Base-by-base conservation (phyloP, 768 basidiomycete genomes). In the Serpula lacrymans region DNA sequence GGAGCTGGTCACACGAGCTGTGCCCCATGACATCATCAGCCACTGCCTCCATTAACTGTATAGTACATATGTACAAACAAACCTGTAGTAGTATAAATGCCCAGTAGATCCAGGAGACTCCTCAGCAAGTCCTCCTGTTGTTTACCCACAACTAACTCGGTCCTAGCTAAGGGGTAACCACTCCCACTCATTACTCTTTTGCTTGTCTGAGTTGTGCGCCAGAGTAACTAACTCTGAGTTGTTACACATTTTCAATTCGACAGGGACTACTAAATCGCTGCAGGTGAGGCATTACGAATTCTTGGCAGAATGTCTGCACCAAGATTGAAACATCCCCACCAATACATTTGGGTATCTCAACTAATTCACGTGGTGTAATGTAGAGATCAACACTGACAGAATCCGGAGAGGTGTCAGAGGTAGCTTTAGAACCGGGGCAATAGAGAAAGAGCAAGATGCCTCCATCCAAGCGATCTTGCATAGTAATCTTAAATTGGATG, bases 381-480 rank as follows among this genome's bases (percentile, higher is more conserved):
- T 49, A 45, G 0, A 49, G 22, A 16, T 49, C 32, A 6, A 42
- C 22, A 12, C 25, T 13, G 13, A 45, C 6, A n/a, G 41, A 13
- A 11, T 49, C 47, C 5, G 34, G 17, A 3, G 21, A 39, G 24
- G 33, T 34, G 12, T 20, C n/a, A 12, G 24, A 22, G 5, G 7
- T 4, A 2, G 39, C 26, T 3, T 41, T 28, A 6, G 32, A 23
- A 10, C 39, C 35, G 2, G 38, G 43, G 35, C 43, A 44, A 9
- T 18, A 22, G n/a, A 48, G 17, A 4, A 48, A 27, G 21, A 48
- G 2, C 1, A 31, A 36, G 4, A 48, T 45, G 1, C 43, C 47
- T 4, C 47, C 43, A 24, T 48, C 39, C 8, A 48, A 35, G 16
- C 14, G 26, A 17, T 48, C 47, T 25, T 48, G 42, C 39, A 46